Percentiles rank a stretch among this genome's conserved stretches.
Evolutionary conservation across 1,139 yeast species (phyloP).

Genomic region (Geotrichum bryndzae): DNA sequence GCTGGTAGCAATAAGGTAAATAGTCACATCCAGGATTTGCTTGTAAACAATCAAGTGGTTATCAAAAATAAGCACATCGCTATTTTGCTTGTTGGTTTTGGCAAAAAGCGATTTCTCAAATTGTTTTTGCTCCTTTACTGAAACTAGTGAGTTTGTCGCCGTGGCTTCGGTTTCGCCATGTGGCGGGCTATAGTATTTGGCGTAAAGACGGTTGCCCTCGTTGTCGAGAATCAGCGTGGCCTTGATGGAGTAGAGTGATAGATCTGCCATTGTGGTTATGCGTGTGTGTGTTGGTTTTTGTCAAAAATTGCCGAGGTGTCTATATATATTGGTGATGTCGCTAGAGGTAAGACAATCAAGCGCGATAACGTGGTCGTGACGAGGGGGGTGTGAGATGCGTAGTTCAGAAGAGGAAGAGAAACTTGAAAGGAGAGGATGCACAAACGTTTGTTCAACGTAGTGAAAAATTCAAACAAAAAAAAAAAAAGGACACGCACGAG

Average conservation of each 20-base stretch:
- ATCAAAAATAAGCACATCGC: slow-evolving; percentile 71
- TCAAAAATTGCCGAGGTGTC: not conserved
- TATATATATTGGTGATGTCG: not conserved
- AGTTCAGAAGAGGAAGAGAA: not conserved
- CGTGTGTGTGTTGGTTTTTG: not conserved
- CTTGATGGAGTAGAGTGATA: slow-evolving; percentile 60
- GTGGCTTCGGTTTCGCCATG: slow-evolving; percentile 36
- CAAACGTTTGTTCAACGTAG: not conserved
- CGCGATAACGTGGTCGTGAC: too few relatives aligned
- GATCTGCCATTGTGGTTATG: slow-evolving; percentile 22
- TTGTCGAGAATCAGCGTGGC: slow-evolving; percentile 76
- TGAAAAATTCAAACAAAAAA: not conserved
- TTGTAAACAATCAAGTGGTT: slow-evolving; percentile 71
- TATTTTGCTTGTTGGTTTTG: slow-evolving; percentile 73
- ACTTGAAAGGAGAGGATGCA: not conserved
- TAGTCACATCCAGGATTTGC: slow-evolving; percentile 66
- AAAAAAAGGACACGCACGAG: not conserved
- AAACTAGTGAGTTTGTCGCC: slow-evolving; percentile 30
- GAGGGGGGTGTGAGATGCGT: not conserved
- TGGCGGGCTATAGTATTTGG: slow-evolving; percentile 77
- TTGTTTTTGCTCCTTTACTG: slow-evolving; percentile 58
- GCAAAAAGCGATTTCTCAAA: slow-evolving; percentile 69
- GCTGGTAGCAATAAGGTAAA: slow-evolving; percentile 65
- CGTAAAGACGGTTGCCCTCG: slow-evolving; percentile 72
- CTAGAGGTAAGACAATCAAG: too few relatives aligned